Evolutionary conservation across 352 stramenopile species (phyloP).

Genomic region (Blastocystis sp.): DNA sequence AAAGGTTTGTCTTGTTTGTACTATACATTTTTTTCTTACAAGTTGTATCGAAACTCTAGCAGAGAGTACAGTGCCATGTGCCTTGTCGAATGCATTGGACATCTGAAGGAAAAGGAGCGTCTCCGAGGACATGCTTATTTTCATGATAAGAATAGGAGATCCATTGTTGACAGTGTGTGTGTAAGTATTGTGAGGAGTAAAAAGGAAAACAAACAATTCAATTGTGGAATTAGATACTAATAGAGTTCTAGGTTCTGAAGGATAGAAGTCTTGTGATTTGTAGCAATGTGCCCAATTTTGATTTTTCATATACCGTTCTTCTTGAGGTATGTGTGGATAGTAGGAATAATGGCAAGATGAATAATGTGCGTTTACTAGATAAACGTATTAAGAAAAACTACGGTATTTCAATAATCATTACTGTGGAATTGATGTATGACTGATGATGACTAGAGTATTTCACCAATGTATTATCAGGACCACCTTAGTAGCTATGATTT

Average conservation of each 20-base stretch:
- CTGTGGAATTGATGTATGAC: neutral
- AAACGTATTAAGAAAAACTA: neutral
- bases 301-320: neutral
- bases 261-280: neutral
- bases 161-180: neutral
- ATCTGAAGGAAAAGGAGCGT: neutral
- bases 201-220: no score
- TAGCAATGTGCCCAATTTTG: neutral
- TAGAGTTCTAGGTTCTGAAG: neutral
- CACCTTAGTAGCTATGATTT: neutral
- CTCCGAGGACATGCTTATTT: neutral
- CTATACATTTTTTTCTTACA: neutral
- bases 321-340: neutral
- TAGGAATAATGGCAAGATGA: neutral
- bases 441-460: neutral
- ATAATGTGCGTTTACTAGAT: neutral
- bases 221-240: no score
- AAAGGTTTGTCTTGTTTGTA: neutral
- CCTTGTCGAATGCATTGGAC: neutral
- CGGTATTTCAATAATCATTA: neutral
- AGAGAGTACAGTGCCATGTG: neutral
- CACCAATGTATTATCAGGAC: neutral
- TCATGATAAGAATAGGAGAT: neutral
- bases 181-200: neutral
- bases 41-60: neutral